Conservation (phyloP, 1,284 basidiomycete genomes). For the Moesziomyces parantarcticus region DNA sequence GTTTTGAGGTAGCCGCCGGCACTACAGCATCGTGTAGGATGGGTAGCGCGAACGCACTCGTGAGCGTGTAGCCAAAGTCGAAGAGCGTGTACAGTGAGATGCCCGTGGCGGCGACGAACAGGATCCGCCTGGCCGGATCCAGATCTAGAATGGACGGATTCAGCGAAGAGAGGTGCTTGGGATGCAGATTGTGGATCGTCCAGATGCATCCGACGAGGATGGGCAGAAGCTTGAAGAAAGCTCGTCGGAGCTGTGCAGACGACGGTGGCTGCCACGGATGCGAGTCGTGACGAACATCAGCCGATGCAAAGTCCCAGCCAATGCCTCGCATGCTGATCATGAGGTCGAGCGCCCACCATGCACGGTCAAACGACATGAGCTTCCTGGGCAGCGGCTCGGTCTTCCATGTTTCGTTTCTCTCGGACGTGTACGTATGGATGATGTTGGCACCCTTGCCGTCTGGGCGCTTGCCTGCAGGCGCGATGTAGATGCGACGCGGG, state of each 20-base stretch:
- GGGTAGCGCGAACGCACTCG: constrained; percentile 41
- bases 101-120: constrained; percentile 48
- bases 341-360: constrained; percentile 53
- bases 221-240: constrained; percentile 42
- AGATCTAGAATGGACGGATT: constrained; percentile 43
- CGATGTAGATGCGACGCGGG: constrained; percentile 36
- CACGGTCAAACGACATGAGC: constrained; percentile 33
- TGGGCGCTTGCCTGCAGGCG: constrained; percentile 5
- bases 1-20: neutral
- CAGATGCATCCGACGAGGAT: constrained; percentile 35
- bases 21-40: constrained; percentile 32
- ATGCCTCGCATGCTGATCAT: constrained; percentile 58
- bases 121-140: constrained; percentile 16
- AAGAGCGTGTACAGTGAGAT: constrained; percentile 53
- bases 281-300: constrained; percentile 50
- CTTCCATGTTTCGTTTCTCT: constrained; percentile 38
- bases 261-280: constrained; percentile 53
- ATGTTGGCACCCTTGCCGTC: constrained; percentile 13
- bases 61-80: constrained; percentile 53
- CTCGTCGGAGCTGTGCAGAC: constrained; percentile 37
- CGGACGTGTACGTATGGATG: constrained; percentile 27
- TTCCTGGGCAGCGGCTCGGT: constrained; percentile 35
- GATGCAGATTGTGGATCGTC: constrained; percentile 33
- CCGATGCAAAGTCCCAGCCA: constrained; percentile 53
- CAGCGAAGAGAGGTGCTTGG: constrained; percentile 19